Percentiles rank a stretch among this genome's conserved stretches.
These are phyloP conservation scores for Aspergillus incahuasiensis DNA, from an alignment of 495 filamentous ascomycete species.

Conservation along the genomic window DNA sequence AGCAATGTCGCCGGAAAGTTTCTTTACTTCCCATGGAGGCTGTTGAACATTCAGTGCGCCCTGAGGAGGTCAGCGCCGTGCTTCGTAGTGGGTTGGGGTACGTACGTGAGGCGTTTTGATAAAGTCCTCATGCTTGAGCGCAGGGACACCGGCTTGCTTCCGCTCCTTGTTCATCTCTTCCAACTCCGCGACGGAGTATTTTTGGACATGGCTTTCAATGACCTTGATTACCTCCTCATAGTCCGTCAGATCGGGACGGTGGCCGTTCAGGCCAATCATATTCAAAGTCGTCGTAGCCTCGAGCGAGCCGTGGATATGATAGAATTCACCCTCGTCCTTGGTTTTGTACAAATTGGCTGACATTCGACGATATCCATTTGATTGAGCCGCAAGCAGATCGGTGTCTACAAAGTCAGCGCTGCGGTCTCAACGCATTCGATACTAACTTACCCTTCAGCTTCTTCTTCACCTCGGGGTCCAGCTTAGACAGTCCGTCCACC, in stretches of 20 bases:
- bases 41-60: constrained; percentile 44
- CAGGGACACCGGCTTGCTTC: constrained; percentile 62
- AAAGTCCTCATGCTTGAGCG: constrained; percentile 62
- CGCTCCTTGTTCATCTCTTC: constrained; percentile 59
- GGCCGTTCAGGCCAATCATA: constrained; percentile 66
- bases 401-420: constrained; percentile 50
- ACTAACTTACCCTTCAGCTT: constrained; percentile 52
- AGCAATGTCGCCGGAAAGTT: constrained; percentile 42
- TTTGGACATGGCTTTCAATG: constrained; percentile 61
- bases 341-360: constrained; percentile 74
- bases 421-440: neutral
- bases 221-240: constrained; percentile 62
- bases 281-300: constrained; percentile 63
- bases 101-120: constrained; percentile 55
- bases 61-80: constrained; percentile 22
- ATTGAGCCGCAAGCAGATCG: constrained; percentile 65
- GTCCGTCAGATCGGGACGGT: constrained; percentile 57
- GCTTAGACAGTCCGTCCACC: constrained; percentile 64
- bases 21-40: constrained; percentile 51
- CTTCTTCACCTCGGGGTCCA: constrained; percentile 53
- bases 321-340: constrained; percentile 58
- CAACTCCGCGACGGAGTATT: constrained; percentile 58
- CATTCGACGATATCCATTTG: constrained; percentile 66
- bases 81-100: neutral
- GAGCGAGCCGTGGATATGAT: constrained; percentile 75